A percentile compares a stretch with the other conserved stretches of the same genome.
These are phyloP conservation scores for Elaeis oleifera DNA, from an alignment of 202 grass and related monocot species.

Conservation along the genomic window DNA sequence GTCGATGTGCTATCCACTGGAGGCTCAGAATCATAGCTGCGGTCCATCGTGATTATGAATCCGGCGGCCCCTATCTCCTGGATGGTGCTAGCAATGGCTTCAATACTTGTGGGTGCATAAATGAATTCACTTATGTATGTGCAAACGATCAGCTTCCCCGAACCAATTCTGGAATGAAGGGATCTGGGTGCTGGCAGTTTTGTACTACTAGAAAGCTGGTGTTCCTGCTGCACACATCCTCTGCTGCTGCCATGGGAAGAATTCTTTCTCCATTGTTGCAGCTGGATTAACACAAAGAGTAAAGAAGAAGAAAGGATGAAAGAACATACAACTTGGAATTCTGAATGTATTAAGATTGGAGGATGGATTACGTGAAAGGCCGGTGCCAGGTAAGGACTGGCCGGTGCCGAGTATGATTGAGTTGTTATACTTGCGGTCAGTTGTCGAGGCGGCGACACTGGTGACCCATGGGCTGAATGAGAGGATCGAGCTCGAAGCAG, in stretches of 20 bases:
- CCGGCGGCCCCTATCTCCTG: conserved; percentile 55
- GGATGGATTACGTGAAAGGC: conserved; percentile 54
- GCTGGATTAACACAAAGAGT: conserved; percentile 34
- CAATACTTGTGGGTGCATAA: conserved; percentile 22
- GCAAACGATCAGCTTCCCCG: conserved; percentile 66
- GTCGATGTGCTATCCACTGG: conserved; percentile 36
- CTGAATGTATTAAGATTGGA: background rate
- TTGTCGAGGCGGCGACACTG: conserved; percentile 79
- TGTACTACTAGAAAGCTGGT: conserved; percentile 2
- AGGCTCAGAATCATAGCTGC: conserved; percentile 26
- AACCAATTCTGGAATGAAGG: conserved; percentile 47
- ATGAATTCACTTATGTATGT: conserved; percentile 22
- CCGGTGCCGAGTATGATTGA: conserved; percentile 54
- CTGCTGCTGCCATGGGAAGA: conserved; percentile 49
- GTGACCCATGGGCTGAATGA: conserved; percentile 97
- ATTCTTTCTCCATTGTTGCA: conserved; percentile 43
- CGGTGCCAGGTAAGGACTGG: conserved; percentile 36
- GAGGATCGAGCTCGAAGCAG: conserved; percentile 51
- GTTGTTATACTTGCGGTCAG: conserved; percentile 67
- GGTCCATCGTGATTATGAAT: conserved; percentile 41
- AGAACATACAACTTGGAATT: background rate
- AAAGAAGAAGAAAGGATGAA: background rate
- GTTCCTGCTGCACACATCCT: conserved; percentile 43
- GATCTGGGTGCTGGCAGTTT: conserved; percentile 28
- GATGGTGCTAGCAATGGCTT: conserved; percentile 26